These are phyloP conservation scores for Candida ulmi DNA, from an alignment of 805 yeast species.

Conservation along the genomic window DNA sequence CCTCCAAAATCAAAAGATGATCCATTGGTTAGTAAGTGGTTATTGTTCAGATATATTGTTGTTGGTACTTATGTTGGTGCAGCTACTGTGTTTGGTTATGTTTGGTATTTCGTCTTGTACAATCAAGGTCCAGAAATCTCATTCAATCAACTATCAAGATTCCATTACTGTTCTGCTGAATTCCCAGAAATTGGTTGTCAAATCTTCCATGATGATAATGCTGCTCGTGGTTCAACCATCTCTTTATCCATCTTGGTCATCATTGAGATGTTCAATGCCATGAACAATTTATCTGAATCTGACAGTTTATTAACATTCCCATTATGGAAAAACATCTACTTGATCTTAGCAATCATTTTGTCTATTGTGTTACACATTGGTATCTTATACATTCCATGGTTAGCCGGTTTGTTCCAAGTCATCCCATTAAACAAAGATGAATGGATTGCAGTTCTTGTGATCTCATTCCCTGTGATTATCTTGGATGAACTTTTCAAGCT, in stretches of 20 bases:
- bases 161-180: conserved; percentile 28
- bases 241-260: conserved; percentile 34
- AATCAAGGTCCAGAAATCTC: conserved; percentile 31
- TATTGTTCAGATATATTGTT: conserved; percentile 32
- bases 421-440: conserved; percentile 27
- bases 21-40: conserved; percentile 32
- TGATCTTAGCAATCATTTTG: conserved; percentile 30
- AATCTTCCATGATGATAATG: conserved; percentile 24
- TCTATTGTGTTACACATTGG: conserved; percentile 29
- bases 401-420: conserved; percentile 27
- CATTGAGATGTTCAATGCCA: conserved; percentile 37
- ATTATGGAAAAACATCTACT: conserved; percentile 31
- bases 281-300: conserved; percentile 33
- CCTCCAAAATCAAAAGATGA: conserved; percentile 33
- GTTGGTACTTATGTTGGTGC: conserved; percentile 35
- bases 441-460: conserved; percentile 30
- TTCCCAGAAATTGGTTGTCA: conserved; percentile 29
- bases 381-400: conserved; percentile 30
- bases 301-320: conserved; percentile 33
- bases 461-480: conserved; percentile 31
- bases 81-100: conserved; percentile 37
- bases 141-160: conserved; percentile 28
- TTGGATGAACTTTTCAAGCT: conserved; percentile 33
- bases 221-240: conserved; percentile 31
- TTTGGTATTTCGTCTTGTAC: conserved; percentile 32